These are phyloP conservation scores for Daldinia grandis DNA, from an alignment of 495 filamentous ascomycete species.

Conservation along the genomic window DNA sequence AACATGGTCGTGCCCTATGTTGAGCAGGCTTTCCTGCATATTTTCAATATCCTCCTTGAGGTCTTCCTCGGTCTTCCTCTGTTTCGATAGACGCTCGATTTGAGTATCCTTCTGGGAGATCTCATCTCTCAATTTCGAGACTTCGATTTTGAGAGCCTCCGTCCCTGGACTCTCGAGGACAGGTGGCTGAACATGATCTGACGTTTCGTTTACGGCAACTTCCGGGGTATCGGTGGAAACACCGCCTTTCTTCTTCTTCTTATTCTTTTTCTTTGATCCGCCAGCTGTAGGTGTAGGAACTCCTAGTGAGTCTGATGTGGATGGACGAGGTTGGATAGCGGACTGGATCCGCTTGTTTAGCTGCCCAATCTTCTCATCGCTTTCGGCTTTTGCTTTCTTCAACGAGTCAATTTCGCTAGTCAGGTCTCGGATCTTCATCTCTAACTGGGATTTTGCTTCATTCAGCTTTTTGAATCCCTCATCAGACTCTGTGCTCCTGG, in stretches of 20 bases:
- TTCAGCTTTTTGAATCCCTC: slow-evolving; percentile 42
- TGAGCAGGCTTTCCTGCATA: slow-evolving; percentile 77
- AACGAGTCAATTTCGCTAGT: slow-evolving; percentile 48
- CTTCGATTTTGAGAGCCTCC: slow-evolving; percentile 51
- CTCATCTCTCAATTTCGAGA: slow-evolving; percentile 63
- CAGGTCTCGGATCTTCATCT: slow-evolving; percentile 46
- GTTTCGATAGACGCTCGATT: slow-evolving; percentile 71
- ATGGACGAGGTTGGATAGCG: slow-evolving; percentile 5
- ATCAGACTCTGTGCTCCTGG: slow-evolving; percentile 53
- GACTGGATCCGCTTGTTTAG: slow-evolving; percentile 49
- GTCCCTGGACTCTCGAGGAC: slow-evolving; percentile 32
- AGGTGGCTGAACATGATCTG: slow-evolving; percentile 41
- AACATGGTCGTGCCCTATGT: slow-evolving; percentile 81
- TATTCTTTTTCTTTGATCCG: slow-evolving; percentile 81
- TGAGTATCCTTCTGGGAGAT: slow-evolving; percentile 74
- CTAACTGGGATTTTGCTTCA: slow-evolving; percentile 46
- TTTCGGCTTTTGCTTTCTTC: slow-evolving; percentile 48
- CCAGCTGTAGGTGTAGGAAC: slow-evolving; percentile 34
- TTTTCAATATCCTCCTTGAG: slow-evolving; percentile 86
- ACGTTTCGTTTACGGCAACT: slow-evolving; percentile 39
- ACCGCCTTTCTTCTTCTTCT: slow-evolving; percentile 86
- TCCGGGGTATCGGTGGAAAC: slow-evolving; percentile 42
- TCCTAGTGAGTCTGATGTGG: slow-evolving; percentile 17
- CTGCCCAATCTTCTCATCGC: slow-evolving; percentile 46
- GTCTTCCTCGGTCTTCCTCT: slow-evolving; percentile 78